phyloP scores from a whole-genome alignment of 192 early-diverging fungal species.

The Entomortierella parvispora region DNA sequence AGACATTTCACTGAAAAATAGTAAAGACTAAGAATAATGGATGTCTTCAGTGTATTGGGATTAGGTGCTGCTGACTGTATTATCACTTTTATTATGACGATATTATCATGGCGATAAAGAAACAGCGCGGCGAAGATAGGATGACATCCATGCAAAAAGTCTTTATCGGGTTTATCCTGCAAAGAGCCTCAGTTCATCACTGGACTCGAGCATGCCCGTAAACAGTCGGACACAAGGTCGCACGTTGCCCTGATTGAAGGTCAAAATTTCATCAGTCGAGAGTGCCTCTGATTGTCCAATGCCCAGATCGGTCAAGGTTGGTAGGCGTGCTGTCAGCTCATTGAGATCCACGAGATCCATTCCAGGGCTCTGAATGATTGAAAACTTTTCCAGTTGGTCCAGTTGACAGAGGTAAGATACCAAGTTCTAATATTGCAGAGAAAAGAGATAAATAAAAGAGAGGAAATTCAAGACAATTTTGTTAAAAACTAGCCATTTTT shows the following conservation, averaged over 20 bases:
- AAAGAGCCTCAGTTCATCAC: slow-evolving; percentile 16
- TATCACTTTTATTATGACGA: not conserved
- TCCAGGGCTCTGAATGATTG: slow-evolving; percentile 35
- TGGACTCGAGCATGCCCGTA: slow-evolving; percentile 34
- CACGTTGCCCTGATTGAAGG: slow-evolving; percentile 13
- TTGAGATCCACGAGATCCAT: slow-evolving; percentile 20
- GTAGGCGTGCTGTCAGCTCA: slow-evolving; percentile 14
- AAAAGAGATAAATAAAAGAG: not conserved
- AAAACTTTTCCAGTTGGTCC: slow-evolving; percentile 41
- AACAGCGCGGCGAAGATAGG: not conserved
- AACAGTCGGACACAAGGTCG: slow-evolving; percentile 25
- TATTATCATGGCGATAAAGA: not conserved
- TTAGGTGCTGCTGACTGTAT: no score
- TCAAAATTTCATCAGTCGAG: slow-evolving; percentile 10
- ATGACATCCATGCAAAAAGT: not conserved
- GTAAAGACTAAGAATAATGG: not conserved
- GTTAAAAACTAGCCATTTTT: not conserved
- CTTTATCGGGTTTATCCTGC: not conserved
- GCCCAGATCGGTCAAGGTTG: slow-evolving; percentile 20
- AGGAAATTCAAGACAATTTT: not conserved
- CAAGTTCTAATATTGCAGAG: slow-evolving; percentile 25
- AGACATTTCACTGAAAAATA: not conserved
- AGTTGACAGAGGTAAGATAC: slow-evolving; percentile 46
- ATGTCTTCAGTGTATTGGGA: not conserved
- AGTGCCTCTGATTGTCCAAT: slow-evolving; percentile 18